These are phyloP conservation scores for Areca catechu DNA, from an alignment of 176 grass and related monocot species.

Conservation along the genomic window DNA sequence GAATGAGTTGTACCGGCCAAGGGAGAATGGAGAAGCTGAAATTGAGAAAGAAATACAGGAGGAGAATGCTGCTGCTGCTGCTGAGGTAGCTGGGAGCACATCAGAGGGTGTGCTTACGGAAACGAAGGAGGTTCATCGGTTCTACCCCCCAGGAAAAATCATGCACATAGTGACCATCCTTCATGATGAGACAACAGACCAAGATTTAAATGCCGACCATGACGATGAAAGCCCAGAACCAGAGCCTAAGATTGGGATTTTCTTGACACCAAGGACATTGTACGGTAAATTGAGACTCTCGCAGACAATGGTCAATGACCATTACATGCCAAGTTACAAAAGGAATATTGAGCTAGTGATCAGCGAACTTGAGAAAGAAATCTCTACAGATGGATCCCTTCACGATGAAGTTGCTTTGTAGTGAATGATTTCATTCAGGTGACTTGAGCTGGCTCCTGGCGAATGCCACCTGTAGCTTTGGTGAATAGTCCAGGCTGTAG, in stretches of 20 bases:
- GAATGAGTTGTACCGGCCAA: slow-evolving; percentile 64
- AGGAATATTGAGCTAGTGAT: slow-evolving; percentile 73
- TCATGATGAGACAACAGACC: slow-evolving; percentile 22
- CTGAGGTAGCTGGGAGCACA: slow-evolving; percentile 22
- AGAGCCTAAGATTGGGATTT: slow-evolving; percentile 50
- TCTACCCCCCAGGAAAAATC: slow-evolving; percentile 91
- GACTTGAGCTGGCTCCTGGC: too few species aligned
- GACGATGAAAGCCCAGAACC: slow-evolving; percentile 9
- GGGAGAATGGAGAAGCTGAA: slow-evolving; percentile 35
- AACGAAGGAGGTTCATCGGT: slow-evolving; percentile 71
- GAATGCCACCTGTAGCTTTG: too few species aligned
- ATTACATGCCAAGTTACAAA: slow-evolving; percentile 95
- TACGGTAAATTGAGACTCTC: slow-evolving; percentile 93
- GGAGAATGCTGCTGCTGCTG: slow-evolving; percentile 37
- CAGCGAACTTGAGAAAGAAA: slow-evolving; percentile 45
- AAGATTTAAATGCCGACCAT: slow-evolving; percentile 8
- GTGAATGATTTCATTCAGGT: too few species aligned
- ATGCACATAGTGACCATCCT: slow-evolving; percentile 64
- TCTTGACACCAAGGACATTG: slow-evolving; percentile 64
- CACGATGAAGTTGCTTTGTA: slow-evolving; percentile 7
- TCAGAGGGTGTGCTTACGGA: slow-evolving; percentile 37
- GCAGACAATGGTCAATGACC: slow-evolving; percentile 87
- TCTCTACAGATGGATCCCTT: neutral
- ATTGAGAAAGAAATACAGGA: slow-evolving; percentile 50
- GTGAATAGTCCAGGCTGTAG: too few species aligned